phyloP scores from a whole-genome alignment of 805 yeast genomes.

The Torulaspora delbrueckii region DNA sequence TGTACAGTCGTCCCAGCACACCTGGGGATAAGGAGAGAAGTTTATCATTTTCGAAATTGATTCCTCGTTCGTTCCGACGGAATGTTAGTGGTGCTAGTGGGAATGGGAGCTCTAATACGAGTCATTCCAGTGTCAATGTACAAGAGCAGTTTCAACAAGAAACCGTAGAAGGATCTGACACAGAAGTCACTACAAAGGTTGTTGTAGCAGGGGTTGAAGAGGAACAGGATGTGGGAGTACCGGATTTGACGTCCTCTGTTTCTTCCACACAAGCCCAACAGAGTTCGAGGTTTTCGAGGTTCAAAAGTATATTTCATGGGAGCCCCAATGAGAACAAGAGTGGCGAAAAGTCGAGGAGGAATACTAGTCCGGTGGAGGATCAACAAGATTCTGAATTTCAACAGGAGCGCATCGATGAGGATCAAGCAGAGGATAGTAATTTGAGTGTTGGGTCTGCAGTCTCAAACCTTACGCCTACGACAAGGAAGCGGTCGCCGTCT shows the following conservation, averaged over 20 bases:
- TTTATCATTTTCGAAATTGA: constrained; percentile 25
- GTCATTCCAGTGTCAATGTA: constrained; percentile 10
- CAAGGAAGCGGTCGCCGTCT: constrained; percentile 24
- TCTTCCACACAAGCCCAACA: constrained; percentile 8
- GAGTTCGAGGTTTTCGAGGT: constrained; percentile 20
- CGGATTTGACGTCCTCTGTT: background rate
- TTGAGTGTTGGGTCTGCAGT: constrained; percentile 4
- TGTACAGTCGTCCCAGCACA: constrained; percentile 13
- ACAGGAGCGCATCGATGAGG: background rate
- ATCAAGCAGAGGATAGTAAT: constrained; percentile 1
- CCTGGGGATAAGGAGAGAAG: constrained; percentile 23
- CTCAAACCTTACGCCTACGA: constrained; percentile 4
- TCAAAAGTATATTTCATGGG: constrained; percentile 22
- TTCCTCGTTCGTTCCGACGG: constrained; percentile 16
- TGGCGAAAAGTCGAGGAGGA: background rate
- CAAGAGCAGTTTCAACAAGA: constrained; percentile 5
- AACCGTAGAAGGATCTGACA: background rate
- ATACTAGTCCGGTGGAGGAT: background rate
- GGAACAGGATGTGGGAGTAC: constrained; percentile 3
- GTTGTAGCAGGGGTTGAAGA: background rate
- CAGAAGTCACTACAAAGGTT: background rate
- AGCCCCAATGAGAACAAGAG: constrained; percentile 3
- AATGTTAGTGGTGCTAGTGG: constrained; percentile 4
- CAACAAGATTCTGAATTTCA: background rate
- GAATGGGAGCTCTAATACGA: constrained; percentile 8